Evolutionary conservation across 2,329 filamentous ascomycete species (phyloP).

Genomic region (Plectosphaerella cucumerina): DNA sequence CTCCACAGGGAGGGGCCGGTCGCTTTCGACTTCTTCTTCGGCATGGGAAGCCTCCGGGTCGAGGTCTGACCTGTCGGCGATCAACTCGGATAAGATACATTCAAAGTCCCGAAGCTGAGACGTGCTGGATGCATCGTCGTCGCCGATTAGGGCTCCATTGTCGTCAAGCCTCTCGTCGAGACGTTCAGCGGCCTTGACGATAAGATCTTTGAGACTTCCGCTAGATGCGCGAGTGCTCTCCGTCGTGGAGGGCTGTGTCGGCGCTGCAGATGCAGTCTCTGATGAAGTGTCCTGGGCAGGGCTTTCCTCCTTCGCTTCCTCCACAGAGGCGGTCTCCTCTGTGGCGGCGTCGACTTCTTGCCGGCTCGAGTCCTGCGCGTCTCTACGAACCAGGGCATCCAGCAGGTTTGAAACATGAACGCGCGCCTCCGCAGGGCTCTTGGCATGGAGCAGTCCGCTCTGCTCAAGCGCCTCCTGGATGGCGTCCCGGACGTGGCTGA

Average conservation of each 20-base stretch:
- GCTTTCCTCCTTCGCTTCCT: no score
- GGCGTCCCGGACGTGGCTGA: constrained; percentile 47
- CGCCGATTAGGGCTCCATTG: constrained; percentile 16
- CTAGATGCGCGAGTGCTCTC: constrained; percentile 4
- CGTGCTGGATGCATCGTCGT: constrained; percentile 20
- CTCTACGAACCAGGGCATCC: constrained; percentile 36
- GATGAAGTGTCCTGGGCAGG: constrained; percentile 6
- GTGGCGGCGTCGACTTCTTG: background rate
- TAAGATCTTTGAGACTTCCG: constrained; percentile 40
- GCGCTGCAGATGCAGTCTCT: constrained; percentile 6
- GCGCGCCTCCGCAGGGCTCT: constrained; percentile 39
- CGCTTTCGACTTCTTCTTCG: background rate
- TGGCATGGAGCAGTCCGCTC: constrained; percentile 45
- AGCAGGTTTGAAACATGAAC: constrained; percentile 47
- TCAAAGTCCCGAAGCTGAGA: constrained; percentile 46
- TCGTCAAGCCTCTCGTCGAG: constrained; percentile 30
- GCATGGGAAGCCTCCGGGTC: background rate
- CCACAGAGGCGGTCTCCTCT: no score
- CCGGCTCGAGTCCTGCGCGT: background rate
- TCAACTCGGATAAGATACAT: constrained; percentile 44
- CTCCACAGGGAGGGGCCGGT: background rate
- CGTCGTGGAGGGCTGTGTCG: background rate
- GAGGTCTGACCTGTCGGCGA: constrained; percentile 22
- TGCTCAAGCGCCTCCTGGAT: constrained; percentile 52
- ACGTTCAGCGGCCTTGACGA: constrained; percentile 44